Conservation (phyloP, 805 yeast species). For the Candida ipomoeae region DNA sequence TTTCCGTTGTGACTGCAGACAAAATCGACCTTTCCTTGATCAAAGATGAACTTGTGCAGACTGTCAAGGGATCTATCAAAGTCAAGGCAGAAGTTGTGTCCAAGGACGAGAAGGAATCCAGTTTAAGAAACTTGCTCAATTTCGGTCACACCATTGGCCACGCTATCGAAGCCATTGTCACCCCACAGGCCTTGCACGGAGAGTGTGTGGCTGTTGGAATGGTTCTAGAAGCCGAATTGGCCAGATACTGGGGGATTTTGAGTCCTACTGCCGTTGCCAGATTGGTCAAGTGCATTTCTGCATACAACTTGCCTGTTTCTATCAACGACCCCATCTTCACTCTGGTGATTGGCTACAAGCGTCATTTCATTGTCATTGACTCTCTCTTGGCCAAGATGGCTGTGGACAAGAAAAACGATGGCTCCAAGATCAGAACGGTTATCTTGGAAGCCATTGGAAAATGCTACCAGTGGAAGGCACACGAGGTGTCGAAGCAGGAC, state of each 20-base stretch:
- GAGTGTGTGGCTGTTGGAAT: slow-evolving; percentile 99
- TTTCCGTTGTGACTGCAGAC: slow-evolving; percentile 51
- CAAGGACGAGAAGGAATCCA: slow-evolving; percentile 91
- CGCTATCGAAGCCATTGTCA: slow-evolving; percentile 95
- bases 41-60: slow-evolving; percentile 66
- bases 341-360: slow-evolving; percentile 62
- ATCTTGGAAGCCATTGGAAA: slow-evolving; percentile 79
- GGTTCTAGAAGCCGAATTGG: slow-evolving; percentile 88
- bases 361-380: slow-evolving; percentile 66
- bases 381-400: slow-evolving; percentile 78
- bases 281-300: slow-evolving; percentile 71
- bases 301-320: slow-evolving; percentile 83
- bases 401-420: slow-evolving; percentile 95
- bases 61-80: slow-evolving; percentile 79
- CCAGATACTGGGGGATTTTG: slow-evolving; percentile 85
- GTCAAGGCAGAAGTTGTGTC: slow-evolving; percentile 95
- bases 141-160: slow-evolving; percentile 98
- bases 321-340: slow-evolving; percentile 65
- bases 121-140: slow-evolving; percentile 84
- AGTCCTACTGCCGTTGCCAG: slow-evolving; percentile 94
- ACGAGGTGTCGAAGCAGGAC: slow-evolving; percentile 75
- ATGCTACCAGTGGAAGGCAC: slow-evolving; percentile 85
- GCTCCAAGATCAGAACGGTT: slow-evolving; percentile 83
- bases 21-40: slow-evolving; percentile 58
- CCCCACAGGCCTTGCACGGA: slow-evolving; percentile 95